Conservation (phyloP, 2,329 filamentous ascomycete species). For the Celoporthe dispersa region DNA sequence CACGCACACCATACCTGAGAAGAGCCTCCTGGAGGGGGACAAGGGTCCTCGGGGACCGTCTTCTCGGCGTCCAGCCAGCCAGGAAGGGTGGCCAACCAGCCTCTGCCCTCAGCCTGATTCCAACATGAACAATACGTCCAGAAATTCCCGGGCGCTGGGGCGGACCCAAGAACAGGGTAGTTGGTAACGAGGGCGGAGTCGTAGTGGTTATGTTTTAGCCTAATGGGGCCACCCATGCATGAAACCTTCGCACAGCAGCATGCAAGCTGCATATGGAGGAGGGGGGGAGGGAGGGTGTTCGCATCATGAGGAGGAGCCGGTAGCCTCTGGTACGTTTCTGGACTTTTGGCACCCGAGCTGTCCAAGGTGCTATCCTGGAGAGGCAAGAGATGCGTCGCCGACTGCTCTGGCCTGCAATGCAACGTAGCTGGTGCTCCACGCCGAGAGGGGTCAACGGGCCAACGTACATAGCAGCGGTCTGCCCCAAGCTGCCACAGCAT, state of each 20-base stretch:
- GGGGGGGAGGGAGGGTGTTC: not conserved
- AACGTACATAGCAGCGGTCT: too few relatives aligned
- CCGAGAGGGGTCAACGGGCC: not conserved
- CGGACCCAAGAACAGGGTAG: constrained; percentile 24
- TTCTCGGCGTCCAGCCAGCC: not conserved
- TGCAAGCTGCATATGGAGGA: constrained; percentile 21
- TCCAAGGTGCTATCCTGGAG: not conserved
- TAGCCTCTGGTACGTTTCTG: not conserved
- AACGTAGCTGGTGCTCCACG: not conserved
- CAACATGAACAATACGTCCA: constrained; percentile 22
- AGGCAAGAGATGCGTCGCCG: not conserved
- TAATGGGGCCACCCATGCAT: constrained; percentile 24
- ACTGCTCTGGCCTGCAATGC: not conserved
- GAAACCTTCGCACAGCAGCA: constrained; percentile 23
- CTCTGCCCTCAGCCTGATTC: not conserved
- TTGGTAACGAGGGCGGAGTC: constrained; percentile 19
- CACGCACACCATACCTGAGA: not conserved
- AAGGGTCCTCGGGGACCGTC: not conserved
- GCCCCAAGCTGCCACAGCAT: not conserved
- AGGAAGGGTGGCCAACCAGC: not conserved
- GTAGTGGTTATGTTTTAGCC: constrained; percentile 26
- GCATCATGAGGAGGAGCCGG: not conserved
- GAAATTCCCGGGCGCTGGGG: constrained; percentile 17
- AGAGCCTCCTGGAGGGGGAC: constrained; percentile 12
- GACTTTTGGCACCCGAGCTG: not conserved